Percentiles rank a stretch among this genome's conserved stretches.
Conservation (phyloP, 768 basidiomycete genomes). For the Boletales sp. region DNA sequence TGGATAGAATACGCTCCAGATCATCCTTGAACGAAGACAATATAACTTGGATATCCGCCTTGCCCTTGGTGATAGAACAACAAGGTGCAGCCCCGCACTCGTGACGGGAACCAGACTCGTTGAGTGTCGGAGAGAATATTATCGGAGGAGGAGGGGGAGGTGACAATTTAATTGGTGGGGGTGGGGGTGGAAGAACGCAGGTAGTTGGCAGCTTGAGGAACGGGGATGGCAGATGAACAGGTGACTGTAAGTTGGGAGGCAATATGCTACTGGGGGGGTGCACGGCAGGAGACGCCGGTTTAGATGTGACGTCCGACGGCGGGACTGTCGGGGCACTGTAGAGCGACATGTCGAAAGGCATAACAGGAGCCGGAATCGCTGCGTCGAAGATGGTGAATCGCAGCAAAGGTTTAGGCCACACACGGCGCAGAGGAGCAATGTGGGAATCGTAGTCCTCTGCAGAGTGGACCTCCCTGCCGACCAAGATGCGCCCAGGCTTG, state of each 20-base stretch:
- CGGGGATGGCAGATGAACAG: constrained; percentile 15
- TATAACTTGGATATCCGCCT: constrained; percentile 45
- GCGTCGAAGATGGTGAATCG: constrained; percentile 61
- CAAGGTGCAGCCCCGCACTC: constrained; percentile 22
- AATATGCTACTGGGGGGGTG: background rate
- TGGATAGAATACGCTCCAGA: constrained; percentile 44
- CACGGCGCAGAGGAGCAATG: constrained; percentile 47
- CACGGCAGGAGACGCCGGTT: background rate
- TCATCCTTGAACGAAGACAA: constrained; percentile 51
- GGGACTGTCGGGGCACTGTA: constrained; percentile 1
- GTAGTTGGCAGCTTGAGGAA: constrained; percentile 19
- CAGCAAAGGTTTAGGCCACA: constrained; percentile 57
- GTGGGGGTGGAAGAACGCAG: constrained; percentile 13
- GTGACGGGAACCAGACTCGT: background rate
- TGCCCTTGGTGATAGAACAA: constrained; percentile 45
- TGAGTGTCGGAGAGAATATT: background rate
- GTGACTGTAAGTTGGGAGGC: background rate
- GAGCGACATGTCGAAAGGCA: constrained; percentile 4
- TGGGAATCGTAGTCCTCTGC: constrained; percentile 54
- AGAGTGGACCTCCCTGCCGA: constrained; percentile 57
- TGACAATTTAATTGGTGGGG: constrained; percentile 6
- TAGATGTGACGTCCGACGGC: background rate
- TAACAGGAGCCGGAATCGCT: constrained; percentile 26
- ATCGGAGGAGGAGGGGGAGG: constrained; percentile 3
- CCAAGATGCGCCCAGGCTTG: constrained; percentile 52